Base-by-base conservation (phyloP, 1,284 basidiomycete genomes). In the Heterobasidion irregulare region DNA sequence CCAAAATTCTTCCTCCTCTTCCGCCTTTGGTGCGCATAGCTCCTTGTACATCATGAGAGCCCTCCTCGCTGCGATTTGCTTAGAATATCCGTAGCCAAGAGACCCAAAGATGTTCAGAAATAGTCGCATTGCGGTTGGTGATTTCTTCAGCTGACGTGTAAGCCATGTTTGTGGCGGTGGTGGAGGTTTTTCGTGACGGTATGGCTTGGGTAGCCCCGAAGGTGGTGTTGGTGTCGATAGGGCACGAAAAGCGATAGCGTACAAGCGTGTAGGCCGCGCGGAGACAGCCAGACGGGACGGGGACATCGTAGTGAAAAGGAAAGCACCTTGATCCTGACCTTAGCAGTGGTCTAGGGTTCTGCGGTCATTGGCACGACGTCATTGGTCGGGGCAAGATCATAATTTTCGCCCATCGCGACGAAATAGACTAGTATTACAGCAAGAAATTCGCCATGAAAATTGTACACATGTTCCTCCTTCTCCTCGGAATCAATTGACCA, bases 1-100 rank as follows among this genome's bases (percentile, higher is more conserved):
- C 86, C 89, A 89, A 64, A 89, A 89, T 2, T 66, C 68, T 16
- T 63, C 66, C 57, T 88, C 82, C 58, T 84, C 75, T 58, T 87
- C 85, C 26, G 84, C 78, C 50, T 73, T 74, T 15, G 69, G 65
- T 1, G 79, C 74, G 61, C 83, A 86, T 3, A 86, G 62, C 15
- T 76, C 65, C 53, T 82, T 75, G 62, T 89, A 89, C 53, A 89
- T 64, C 15, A 71, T 68, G 48, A 83, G 75, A 2, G 82, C 74
- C 26, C 83, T 72, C 55, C 80, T 66, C 34, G 77, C 86, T 0
- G 85, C 83, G 3, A 82, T 62, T 61, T 87, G 84, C 61, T 77
- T 81, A 0, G 79, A 72, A 57, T 75, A 82, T 1, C 77, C 76
- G 58, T 86, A 87, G 0, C 87, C 87, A 5, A 89, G 68, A 10